Evolutionary conservation across 75 land plant genomes (phyloP).

Genomic region (Pseudotsuga menziesii): DNA sequence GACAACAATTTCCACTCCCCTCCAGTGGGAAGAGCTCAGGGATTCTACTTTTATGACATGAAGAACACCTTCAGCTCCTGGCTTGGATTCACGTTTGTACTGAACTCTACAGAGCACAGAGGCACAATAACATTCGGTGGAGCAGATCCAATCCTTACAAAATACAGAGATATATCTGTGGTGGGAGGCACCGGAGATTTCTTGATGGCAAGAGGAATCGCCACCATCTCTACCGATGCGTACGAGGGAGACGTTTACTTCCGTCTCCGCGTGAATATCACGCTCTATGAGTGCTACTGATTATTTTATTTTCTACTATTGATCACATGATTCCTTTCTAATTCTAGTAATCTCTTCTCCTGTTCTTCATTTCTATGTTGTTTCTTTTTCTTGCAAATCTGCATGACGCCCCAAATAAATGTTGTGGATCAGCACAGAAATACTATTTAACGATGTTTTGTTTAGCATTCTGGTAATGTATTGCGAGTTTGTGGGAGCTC

Average conservation of each 20-base stretch:
- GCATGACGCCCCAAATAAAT: no score
- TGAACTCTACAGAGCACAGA: conserved; percentile 33
- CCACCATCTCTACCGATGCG: conserved; percentile 47
- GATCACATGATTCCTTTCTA: no score
- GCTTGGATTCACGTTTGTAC: conserved; percentile 45
- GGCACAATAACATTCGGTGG: conserved; percentile 46
- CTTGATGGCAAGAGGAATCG: conserved; percentile 46
- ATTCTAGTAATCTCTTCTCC: no score
- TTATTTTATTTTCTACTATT: no score
- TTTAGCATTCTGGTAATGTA: no score
- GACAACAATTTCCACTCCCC: conserved; percentile 41
- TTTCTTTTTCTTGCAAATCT: no score
- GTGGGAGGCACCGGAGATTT: conserved; percentile 63
- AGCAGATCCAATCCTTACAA: conserved; percentile 36
- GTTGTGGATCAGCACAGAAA: no score
- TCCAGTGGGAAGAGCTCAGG: conserved; percentile 53
- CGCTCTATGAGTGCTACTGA: no score
- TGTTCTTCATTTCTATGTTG: no score
- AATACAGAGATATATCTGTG: conserved; percentile 48
- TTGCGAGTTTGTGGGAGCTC: no score
- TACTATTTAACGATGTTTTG: no score
- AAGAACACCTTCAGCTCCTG: conserved; percentile 37
- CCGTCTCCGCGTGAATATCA: no score
- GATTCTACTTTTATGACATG: conserved; percentile 38
- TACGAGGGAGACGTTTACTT: neutral